Evolutionary conservation across 257 asterid genomes (phyloP).

Genomic region (Solanum pinnatisectum): DNA sequence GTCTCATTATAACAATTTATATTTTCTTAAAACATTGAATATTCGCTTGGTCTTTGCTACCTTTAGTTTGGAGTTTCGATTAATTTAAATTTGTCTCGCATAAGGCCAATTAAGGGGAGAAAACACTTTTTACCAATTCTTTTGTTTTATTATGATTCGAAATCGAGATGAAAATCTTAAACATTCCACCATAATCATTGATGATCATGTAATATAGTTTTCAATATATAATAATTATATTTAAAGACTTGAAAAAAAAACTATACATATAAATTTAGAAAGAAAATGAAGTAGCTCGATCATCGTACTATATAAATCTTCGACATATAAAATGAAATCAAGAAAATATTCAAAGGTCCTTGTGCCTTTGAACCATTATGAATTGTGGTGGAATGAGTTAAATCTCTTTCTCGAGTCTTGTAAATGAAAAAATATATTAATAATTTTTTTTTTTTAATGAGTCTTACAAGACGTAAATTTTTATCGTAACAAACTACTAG

Average conservation of each 20-base stretch:
- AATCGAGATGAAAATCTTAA: background rate
- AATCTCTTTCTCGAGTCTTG: background rate
- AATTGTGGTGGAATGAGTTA: background rate
- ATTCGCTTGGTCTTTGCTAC: too few relatives aligned
- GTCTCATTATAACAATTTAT: background rate
- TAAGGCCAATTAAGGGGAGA: background rate
- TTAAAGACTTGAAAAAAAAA: background rate
- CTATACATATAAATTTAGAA: background rate
- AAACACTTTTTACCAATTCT: background rate
- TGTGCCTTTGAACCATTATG: background rate
- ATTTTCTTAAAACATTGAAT: background rate
- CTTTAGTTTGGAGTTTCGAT: too few relatives aligned
- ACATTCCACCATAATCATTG: background rate
- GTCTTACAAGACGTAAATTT: fast-evolving
- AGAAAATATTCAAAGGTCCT: background rate
- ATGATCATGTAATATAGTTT: background rate
- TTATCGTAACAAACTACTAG: background rate
- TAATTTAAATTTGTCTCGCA: background rate
- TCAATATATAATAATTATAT: background rate
- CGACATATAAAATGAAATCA: background rate
- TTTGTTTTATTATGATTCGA: background rate
- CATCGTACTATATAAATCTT: background rate
- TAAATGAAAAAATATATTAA: background rate
- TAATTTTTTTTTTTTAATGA: background rate
- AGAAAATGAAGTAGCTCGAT: background rate